Base-by-base conservation (phyloP, 1,139 yeast genomes). In the Lodderomyces orthopsilosis region DNA sequence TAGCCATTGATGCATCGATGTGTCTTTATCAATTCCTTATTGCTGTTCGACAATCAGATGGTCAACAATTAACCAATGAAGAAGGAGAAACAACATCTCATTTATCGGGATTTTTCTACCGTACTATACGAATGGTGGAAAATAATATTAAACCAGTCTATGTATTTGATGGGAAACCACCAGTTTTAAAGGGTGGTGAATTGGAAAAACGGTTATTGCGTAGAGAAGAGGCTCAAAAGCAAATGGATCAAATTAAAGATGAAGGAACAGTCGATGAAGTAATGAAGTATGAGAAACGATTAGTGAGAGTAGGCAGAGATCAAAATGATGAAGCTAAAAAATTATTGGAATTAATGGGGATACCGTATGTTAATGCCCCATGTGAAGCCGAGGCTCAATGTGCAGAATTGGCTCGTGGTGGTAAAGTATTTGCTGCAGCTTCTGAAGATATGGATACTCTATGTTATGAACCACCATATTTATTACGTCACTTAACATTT, bases 381-480 rank as follows among this genome's bases (percentile, higher is more conserved):
- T 85, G 96, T 62, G 99, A 93, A 64, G 99, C 99, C 0, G 99
- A 93, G 61, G 96, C 98, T 0, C 98, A 93, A 58, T 93, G 98
- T 70, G 98, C 98, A 0, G 95, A 83, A 51, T 68, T 93, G 45
- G 97, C 98, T 2, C 79, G 81, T 47, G 80, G 81, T 13, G 97
- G 95, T 4, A 85, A 84, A 58, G 98, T 93, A 0, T 93, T 83
- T 61, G 98, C 96, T 10, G 96, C 98, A 2, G 99, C 98, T 1
- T 87, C 96, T 2, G 99, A 93, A 62, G 99, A 93, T 78, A 93
- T 93, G 98, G 99, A 93, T 65, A 94, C 98, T 0, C 65, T 93
- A 45, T 93, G 98, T 57, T 93, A 93, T 61, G 83, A 81, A 44
- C 88, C 98, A 1, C 95, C 96, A 2, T 81, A 70, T 47, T 67